Evolutionary conservation across 2,329 filamentous ascomycete genomes (phyloP), one percentile per base, ranked within the genome.

Genomic region (Phialophora macrospora): DNA sequence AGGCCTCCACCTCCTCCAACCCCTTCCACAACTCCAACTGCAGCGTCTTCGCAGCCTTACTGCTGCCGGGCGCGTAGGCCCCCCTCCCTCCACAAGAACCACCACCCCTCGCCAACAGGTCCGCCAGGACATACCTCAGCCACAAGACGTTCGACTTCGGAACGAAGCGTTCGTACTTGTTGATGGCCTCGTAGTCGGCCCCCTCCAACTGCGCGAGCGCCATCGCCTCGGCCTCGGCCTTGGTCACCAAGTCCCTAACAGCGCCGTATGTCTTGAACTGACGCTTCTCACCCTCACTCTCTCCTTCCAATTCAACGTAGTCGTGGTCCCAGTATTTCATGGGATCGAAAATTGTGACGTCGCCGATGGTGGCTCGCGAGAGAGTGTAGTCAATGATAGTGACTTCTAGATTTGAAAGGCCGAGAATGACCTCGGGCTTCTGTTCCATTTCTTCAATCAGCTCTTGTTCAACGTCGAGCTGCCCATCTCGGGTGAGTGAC

Each of bases 301-400:
- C 55, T 67, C 63, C 54, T 63, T 63, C 46, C 24, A 38, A 52
- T 20, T 49, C 26, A 4, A 49, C 30, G 14, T 59, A 30, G 17
- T 65, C 62, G 3, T 56, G 46, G 46, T 70, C 66, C 63, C 64
- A 66, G 48, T 56, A 61, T 17, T 41, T 12, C 22, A 66, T 66
- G 14, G 66, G 64, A 51, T 69, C 67, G 55, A 65, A 69, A 26
- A 71, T 56, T 20, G 69, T 55, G 38, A 55, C 14, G 48, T 57
- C 64, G 22, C 38, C 49, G 67, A 88, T 77, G 26, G 82, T 80
- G 1, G 85, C 86, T n/a, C 87, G 83, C 0, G 87, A 88, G 41
- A 89, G 81, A 1, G 87, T 89, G 74, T 89, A 90, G 74, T 90
- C 87, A 70, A 90, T 90, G 26, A 90, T 82, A 0, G 87, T 89